These are phyloP conservation scores for Berkeleyomyces basicola DNA, from an alignment of 2,329 filamentous ascomycete genomes.

Conservation along the genomic window DNA sequence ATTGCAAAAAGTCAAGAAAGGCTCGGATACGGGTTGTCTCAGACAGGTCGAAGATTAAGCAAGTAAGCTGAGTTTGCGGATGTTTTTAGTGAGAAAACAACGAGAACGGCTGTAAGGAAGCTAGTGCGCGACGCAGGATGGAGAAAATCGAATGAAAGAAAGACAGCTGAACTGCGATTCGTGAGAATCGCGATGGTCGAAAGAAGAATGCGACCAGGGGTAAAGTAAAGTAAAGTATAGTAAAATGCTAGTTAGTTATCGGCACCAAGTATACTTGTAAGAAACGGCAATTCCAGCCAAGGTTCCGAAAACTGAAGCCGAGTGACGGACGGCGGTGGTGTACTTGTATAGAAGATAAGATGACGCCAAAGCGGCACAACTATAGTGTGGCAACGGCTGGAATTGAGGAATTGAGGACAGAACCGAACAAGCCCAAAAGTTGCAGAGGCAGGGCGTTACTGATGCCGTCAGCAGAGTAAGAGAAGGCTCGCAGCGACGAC, in stretches of 20 bases:
- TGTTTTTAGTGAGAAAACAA: not conserved
- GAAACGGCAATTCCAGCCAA: too few species aligned
- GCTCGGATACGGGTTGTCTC: not conserved
- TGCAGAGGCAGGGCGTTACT: too few species aligned
- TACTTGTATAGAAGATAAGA: too few species aligned
- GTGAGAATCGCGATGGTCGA: not conserved
- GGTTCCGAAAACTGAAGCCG: too few species aligned
- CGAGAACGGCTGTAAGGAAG: not conserved
- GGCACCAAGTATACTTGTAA: not conserved
- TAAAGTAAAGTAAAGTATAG: not conserved
- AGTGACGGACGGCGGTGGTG: too few species aligned
- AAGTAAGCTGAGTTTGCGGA: not conserved
- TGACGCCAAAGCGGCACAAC: too few species aligned
- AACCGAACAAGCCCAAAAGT: too few species aligned
- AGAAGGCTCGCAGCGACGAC: not conserved
- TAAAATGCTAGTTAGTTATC: not conserved
- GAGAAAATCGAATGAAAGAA: not conserved
- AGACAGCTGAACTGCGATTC: not conserved
- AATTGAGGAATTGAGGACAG: too few species aligned
- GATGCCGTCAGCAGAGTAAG: not conserved
- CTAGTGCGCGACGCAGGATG: not conserved
- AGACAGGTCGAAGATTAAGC: not conserved
- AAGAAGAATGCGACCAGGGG: not conserved
- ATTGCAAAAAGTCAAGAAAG: not conserved
- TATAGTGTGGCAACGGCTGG: too few species aligned